These are phyloP conservation scores for Aegilops longissima DNA, from an alignment of 176 grass and related monocot species.

Conservation along the genomic window DNA sequence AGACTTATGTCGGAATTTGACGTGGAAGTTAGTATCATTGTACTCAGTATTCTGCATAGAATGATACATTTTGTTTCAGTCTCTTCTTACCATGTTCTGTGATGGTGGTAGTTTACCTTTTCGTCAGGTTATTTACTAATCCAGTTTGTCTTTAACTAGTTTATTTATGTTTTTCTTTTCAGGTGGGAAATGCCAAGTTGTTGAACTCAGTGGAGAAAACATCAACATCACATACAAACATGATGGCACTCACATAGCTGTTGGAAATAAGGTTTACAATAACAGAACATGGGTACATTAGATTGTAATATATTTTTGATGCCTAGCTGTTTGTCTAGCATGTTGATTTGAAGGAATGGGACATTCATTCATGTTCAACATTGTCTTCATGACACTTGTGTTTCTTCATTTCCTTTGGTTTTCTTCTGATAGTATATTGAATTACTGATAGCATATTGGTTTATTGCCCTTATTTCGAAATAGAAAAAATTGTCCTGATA, in stretches of 20 bases:
- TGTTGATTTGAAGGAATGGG: neutral
- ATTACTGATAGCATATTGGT: neutral
- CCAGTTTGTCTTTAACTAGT: slow-evolving; percentile 16
- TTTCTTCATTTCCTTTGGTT: neutral
- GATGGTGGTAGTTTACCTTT: slow-evolving; percentile 11
- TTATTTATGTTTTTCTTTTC: slow-evolving; percentile 35
- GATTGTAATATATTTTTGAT: slow-evolving; percentile 13
- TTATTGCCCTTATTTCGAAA: slow-evolving; percentile 4
- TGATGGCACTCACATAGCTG: slow-evolving; percentile 92
- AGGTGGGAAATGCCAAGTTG: slow-evolving; percentile 96
- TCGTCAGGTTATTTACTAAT: slow-evolving; percentile 3
- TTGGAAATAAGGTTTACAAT: slow-evolving; percentile 89
- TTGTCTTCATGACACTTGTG: neutral
- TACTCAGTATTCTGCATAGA: neutral
- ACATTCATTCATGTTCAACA: neutral
- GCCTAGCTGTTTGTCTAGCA: slow-evolving; percentile 1
- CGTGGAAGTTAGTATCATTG: neutral
- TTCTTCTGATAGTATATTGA: neutral
- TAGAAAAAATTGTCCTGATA: neutral
- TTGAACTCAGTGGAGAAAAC: slow-evolving; percentile 98
- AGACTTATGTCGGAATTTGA: slow-evolving; percentile 8
- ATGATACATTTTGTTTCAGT: slow-evolving; percentile 11
- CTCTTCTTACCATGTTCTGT: neutral
- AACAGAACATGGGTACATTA: slow-evolving; percentile 5
- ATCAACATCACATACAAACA: slow-evolving; percentile 99